Percentiles rank a stretch among this genome's conserved stretches.
Conservation (phyloP, 2,329 filamentous ascomycete genomes). For the Xylaria multiplex region DNA sequence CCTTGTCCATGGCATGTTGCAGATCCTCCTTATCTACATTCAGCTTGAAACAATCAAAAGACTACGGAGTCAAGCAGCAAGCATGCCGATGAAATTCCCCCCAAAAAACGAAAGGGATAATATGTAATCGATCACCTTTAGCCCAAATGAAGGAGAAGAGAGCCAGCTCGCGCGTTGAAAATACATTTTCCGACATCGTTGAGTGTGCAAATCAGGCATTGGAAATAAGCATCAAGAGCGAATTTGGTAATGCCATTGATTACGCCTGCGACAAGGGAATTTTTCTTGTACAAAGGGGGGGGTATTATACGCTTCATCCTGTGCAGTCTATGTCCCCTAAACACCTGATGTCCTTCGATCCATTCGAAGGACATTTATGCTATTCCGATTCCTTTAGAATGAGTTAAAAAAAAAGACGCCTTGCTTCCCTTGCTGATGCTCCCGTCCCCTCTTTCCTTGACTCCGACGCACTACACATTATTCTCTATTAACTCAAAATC, state of each 20-base stretch:
- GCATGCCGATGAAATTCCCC: no score
- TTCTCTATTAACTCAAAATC: not conserved
- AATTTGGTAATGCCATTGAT: not conserved
- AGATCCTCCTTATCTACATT: no score
- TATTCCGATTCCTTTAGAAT: not conserved
- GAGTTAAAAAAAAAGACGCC: not conserved
- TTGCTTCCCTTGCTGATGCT: constrained; percentile 3
- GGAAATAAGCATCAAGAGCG: no score
- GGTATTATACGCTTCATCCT: constrained; percentile 16
- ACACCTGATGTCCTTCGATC: constrained; percentile 12
- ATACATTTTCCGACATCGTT: no score
- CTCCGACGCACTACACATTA: not conserved
- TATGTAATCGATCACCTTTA: no score
- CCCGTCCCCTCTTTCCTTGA: not conserved
- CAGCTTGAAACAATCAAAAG: no score
- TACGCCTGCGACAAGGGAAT: not conserved
- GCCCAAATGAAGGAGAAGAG: no score
- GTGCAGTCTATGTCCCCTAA: constrained; percentile 13
- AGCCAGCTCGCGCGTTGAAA: no score
- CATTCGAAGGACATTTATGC: constrained; percentile 3
- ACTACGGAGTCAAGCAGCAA: no score
- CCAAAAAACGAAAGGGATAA: no score
- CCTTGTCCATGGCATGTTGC: no score
- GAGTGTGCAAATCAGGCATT: not conserved
- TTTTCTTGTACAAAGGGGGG: not conserved